phyloP scores from a whole-genome alignment of 768 basidiomycete genomes.

The Mycena belliarum region DNA sequence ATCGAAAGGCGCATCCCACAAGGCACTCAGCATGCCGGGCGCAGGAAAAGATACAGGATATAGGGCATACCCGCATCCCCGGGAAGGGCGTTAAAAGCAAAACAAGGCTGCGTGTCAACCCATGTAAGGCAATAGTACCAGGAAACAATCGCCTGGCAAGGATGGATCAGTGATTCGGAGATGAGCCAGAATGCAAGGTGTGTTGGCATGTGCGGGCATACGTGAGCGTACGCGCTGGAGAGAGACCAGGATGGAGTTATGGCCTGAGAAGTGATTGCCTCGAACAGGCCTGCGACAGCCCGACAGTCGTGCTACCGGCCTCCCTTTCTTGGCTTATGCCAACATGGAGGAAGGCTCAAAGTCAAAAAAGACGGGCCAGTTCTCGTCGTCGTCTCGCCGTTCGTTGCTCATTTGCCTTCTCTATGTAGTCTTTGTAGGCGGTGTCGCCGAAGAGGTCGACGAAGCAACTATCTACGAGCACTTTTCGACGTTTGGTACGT shows the following conservation, averaged over 20 bases:
- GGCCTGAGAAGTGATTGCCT: no score
- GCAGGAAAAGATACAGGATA: background rate
- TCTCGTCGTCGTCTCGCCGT: no score
- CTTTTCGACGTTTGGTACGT: constrained; percentile 84
- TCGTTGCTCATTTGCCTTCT: background rate
- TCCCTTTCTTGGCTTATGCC: constrained; percentile 11
- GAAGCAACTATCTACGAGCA: constrained; percentile 73
- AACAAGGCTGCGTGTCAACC: background rate
- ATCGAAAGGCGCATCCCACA: background rate
- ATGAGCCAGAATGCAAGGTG: background rate
- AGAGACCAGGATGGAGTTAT: background rate
- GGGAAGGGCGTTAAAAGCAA: constrained; percentile 2
- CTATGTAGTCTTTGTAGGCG: constrained; percentile 79
- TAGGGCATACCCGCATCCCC: background rate
- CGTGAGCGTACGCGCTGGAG: background rate
- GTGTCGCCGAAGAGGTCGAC: constrained; percentile 81
- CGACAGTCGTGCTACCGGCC: no score
- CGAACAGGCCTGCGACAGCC: no score
- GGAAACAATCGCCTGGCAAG: constrained; percentile 6
- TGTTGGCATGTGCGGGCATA: no score
- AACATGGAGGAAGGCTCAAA: constrained; percentile 81
- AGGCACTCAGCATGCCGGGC: background rate
- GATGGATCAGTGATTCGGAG: constrained; percentile 1
- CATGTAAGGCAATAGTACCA: constrained; percentile 17
- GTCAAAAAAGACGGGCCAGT: constrained; percentile 68